phyloP scores from a whole-genome alignment of 1,284 basidiomycete species.

The Cryptococcus neoformans region DNA sequence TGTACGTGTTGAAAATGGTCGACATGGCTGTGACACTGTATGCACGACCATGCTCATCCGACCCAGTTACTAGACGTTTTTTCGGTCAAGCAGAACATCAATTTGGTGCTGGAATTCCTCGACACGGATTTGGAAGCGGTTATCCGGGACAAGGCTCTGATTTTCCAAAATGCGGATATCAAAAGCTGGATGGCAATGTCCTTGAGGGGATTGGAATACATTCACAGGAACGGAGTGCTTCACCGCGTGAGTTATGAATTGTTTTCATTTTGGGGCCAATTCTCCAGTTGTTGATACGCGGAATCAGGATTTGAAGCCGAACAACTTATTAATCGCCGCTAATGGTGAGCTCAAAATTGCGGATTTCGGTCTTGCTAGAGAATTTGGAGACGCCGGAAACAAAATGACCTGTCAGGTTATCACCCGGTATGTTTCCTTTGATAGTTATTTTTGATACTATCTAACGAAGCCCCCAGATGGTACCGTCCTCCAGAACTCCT shows the following conservation, averaged over 20 bases:
- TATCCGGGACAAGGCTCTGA: slow-evolving; percentile 86
- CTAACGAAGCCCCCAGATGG: slow-evolving; percentile 62
- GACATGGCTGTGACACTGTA: neutral
- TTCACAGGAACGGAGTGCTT: slow-evolving; percentile 88
- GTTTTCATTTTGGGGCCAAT: neutral
- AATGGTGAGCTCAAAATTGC: slow-evolving; percentile 94
- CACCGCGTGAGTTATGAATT: slow-evolving; percentile 66
- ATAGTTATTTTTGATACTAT: neutral
- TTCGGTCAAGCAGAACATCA: slow-evolving; percentile 92
- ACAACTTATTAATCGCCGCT: slow-evolving; percentile 92
- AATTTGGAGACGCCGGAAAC: slow-evolving; percentile 73
- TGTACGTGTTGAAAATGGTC: slow-evolving; percentile 51
- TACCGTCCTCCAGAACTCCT: slow-evolving; percentile 97
- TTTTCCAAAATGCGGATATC: slow-evolving; percentile 93
- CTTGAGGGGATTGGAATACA: slow-evolving; percentile 92
- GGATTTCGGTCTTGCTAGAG: slow-evolving; percentile 97
- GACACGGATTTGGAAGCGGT: slow-evolving; percentile 97
- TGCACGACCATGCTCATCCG: neutral
- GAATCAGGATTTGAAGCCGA: slow-evolving; percentile 90
- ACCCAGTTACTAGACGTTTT: slow-evolving; percentile 90
- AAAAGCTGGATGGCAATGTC: slow-evolving; percentile 99
- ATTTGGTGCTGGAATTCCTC: slow-evolving; percentile 95
- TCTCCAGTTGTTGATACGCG: neutral
- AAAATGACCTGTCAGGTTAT: slow-evolving; percentile 99
- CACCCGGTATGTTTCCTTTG: slow-evolving; percentile 62